Evolutionary conservation across 805 yeast genomes (phyloP).

Genomic region (Starmerella geochares): DNA sequence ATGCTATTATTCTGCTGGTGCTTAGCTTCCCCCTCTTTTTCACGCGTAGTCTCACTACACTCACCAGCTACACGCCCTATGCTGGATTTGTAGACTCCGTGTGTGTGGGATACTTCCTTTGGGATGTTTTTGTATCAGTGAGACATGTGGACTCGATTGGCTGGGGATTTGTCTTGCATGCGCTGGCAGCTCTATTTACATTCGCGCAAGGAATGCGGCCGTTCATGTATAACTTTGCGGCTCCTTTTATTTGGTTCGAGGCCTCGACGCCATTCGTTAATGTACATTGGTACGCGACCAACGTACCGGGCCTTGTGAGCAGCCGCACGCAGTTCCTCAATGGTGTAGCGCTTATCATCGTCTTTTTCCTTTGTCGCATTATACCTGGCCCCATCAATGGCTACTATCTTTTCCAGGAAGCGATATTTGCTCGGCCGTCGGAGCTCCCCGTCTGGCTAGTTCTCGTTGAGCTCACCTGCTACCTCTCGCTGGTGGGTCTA

Average conservation of each 20-base stretch:
- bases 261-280: constrained; percentile 91
- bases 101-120: constrained; percentile 75
- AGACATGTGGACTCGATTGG: constrained; percentile 61
- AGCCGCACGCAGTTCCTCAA: constrained; percentile 47
- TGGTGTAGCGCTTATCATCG: constrained; percentile 56
- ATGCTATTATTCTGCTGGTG: constrained; percentile 54
- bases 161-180: constrained; percentile 70
- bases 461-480: constrained; percentile 43
- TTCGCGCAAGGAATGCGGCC: constrained; percentile 57
- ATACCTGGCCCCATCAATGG: constrained; percentile 82
- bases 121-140: constrained; percentile 73
- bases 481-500: constrained; percentile 52
- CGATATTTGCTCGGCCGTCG: constrained; percentile 21
- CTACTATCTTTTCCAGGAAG: constrained; percentile 33
- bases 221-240: constrained; percentile 68
- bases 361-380: constrained; percentile 70
- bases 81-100: constrained; percentile 62
- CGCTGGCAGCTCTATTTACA: constrained; percentile 67
- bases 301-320: constrained; percentile 62
- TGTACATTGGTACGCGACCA: constrained; percentile 78
- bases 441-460: constrained; percentile 43
- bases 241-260: constrained; percentile 75
- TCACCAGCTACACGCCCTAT: constrained; percentile 62
- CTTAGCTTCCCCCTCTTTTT: constrained; percentile 56
- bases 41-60: constrained; percentile 47